Evolutionary conservation across 768 basidiomycete genomes (phyloP).

Genomic region (Candolleomyces eurysporus): DNA sequence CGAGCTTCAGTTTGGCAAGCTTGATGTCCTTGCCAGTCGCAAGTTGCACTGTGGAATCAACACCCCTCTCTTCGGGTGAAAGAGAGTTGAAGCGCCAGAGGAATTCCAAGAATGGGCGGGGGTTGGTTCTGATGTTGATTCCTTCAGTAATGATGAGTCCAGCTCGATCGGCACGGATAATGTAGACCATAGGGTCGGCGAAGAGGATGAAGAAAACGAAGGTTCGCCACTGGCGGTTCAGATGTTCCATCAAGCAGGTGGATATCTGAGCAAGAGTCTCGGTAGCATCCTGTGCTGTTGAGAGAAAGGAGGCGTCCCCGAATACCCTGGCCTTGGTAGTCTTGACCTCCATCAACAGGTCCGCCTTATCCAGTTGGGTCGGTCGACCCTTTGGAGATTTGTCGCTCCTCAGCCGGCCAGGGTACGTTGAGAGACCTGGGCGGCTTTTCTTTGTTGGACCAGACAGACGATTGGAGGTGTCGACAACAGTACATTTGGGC

Average conservation of each 20-base stretch:
- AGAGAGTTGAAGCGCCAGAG: constrained; percentile 25
- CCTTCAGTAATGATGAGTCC: constrained; percentile 26
- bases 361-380: too few relatives aligned
- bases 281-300: neutral
- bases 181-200: constrained; percentile 18
- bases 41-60: constrained; percentile 22
- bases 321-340: too few relatives aligned
- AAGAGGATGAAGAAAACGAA: constrained; percentile 26
- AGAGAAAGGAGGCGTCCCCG: too few relatives aligned
- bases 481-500: too few relatives aligned
- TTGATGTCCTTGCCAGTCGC: constrained; percentile 9
- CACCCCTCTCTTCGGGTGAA: constrained; percentile 17
- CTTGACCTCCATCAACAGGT: too few relatives aligned
- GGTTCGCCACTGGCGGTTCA: constrained; percentile 24
- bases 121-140: constrained; percentile 21
- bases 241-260: constrained; percentile 17
- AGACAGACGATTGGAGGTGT: too few relatives aligned
- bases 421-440: too few relatives aligned
- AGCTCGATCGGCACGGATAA: constrained; percentile 31
- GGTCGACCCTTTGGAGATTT: too few relatives aligned
- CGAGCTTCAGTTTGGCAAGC: constrained; percentile 9
- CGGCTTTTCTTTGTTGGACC: too few relatives aligned
- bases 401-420: too few relatives aligned
- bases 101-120: constrained; percentile 23
- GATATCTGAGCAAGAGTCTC: constrained; percentile 21